Evolutionary conservation across 148 eudicot species (phyloP).

Genomic region (Pharnaceum exiguum): DNA sequence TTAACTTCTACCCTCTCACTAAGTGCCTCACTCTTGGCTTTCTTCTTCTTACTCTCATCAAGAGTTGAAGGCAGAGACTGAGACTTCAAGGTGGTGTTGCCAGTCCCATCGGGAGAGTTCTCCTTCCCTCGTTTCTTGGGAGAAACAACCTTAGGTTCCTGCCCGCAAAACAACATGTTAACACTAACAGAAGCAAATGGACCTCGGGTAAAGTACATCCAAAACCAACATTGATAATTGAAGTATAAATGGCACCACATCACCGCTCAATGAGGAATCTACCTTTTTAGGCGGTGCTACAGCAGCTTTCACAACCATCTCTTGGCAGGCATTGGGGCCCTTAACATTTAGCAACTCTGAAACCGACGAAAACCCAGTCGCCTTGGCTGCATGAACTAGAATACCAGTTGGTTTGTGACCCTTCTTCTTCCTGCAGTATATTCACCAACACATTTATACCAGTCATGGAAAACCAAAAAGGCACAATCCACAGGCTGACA

Average conservation of each 20-base stretch:
- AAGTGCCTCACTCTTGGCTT: slow-evolving; percentile 23
- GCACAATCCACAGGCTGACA: background rate
- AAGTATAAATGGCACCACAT: slow-evolving; percentile 8
- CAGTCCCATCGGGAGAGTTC: slow-evolving; percentile 32
- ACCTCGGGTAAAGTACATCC: background rate
- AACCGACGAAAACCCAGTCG: slow-evolving; percentile 86
- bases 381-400: slow-evolving; percentile 63
- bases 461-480: slow-evolving; percentile 2
- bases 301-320: slow-evolving; percentile 19
- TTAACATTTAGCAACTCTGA: slow-evolving; percentile 58
- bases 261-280: slow-evolving; percentile 25
- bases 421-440: slow-evolving; percentile 57
- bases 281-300: slow-evolving; percentile 22
- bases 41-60: slow-evolving; percentile 35
- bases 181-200: background rate
- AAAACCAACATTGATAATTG: background rate
- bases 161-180: slow-evolving; percentile 7
- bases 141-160: slow-evolving; percentile 35
- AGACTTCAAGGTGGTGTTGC: slow-evolving; percentile 18
- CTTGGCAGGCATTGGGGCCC: slow-evolving; percentile 33
- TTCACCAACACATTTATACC: background rate
- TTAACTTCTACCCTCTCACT: slow-evolving; percentile 16
- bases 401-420: slow-evolving; percentile 84
- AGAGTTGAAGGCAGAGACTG: slow-evolving; percentile 13
- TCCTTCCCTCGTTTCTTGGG: slow-evolving; percentile 55